Conservation (phyloP, 176 grass and related monocot species). For the Typha latifolia region DNA sequence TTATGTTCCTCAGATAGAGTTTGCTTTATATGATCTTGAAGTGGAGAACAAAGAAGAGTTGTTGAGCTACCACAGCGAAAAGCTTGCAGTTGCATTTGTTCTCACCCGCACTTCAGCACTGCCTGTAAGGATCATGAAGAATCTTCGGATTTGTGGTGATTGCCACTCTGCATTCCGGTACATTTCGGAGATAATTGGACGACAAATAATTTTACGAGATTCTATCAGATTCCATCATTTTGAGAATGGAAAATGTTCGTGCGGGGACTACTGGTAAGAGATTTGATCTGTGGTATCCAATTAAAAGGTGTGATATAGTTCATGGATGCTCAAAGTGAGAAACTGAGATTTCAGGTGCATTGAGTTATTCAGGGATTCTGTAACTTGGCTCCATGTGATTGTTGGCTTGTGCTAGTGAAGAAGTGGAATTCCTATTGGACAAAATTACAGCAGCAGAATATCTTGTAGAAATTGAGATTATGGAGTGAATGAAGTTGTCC, state of each 20-base stretch:
- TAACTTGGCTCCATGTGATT: too few species aligned
- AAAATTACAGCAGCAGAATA: too few species aligned
- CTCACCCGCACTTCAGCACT: conserved; percentile 43
- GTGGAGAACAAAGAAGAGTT: conserved; percentile 67
- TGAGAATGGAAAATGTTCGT: conserved; percentile 63
- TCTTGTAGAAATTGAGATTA: not conserved
- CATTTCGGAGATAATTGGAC: conserved; percentile 54
- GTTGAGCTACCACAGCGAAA: conserved; percentile 66
- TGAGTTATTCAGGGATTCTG: too few species aligned
- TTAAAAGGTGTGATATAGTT: not conserved
- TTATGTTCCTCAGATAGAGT: conserved; percentile 55
- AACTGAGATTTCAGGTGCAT: too few species aligned
- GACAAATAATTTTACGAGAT: conserved; percentile 61
- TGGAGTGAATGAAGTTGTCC: not conserved
- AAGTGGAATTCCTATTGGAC: too few species aligned
- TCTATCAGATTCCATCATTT: conserved; percentile 70
- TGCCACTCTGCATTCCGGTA: conserved; percentile 64
- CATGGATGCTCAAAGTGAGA: too few species aligned
- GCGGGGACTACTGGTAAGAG: conserved; percentile 60
- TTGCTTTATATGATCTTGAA: conserved; percentile 54
- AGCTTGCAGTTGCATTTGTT: conserved; percentile 70
- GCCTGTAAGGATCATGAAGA: conserved; percentile 78
- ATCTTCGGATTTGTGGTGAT: conserved; percentile 67
- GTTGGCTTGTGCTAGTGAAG: too few species aligned
- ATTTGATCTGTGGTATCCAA: not conserved